Evolutionary conservation across 441 rosid genomes (phyloP), one percentile per base, ranked within the genome.

Genomic region (Arabidopsis hybrid): DNA sequence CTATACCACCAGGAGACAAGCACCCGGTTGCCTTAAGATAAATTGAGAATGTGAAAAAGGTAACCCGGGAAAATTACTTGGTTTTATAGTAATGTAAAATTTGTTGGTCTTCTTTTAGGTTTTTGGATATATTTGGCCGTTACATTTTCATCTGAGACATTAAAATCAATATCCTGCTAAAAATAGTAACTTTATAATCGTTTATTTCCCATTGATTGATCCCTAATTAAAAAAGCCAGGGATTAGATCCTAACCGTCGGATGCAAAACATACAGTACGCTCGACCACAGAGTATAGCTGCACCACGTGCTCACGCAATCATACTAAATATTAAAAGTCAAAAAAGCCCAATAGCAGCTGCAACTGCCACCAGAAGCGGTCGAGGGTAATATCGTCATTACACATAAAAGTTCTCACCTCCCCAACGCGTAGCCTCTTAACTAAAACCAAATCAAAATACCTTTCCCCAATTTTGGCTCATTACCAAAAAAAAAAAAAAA

Each of bases 361-460:
- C 69, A 75, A 68, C 74, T 75, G 34, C 79, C 47, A 47, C 71
- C 35, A 39, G 67, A 64, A 64, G 61, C 49, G 55, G 75, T 7
- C 6, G 55, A 69, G 79, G 79, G 66, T 65, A 65, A 7, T 14
- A 32, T 4, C 72, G 80, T 65, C 43, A 58, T 40, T 65, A 1
- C 0, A 34, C 1, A 4, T 0, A 12, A 62, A n/a, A n/a, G 31
- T 52, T 71, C 67, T 21, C 68, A 74, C 39, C 62, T 57, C 18
- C 61, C 67, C 49, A 34, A 46, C 78, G 69, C 73, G 65, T 66
- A 67, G 10, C 65, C 29, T 34, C 43, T 21, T 40, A 40, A 40
- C 65, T 40, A 12, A 42, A 49, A 74, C 12, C 52, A 32, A 64
- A 76, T 45, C 61, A 57, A 64, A 63, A 61, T 35, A 13, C 62